Conservation (phyloP, 2,329 filamentous ascomycete species). For the Lomentospora prolificans region DNA sequence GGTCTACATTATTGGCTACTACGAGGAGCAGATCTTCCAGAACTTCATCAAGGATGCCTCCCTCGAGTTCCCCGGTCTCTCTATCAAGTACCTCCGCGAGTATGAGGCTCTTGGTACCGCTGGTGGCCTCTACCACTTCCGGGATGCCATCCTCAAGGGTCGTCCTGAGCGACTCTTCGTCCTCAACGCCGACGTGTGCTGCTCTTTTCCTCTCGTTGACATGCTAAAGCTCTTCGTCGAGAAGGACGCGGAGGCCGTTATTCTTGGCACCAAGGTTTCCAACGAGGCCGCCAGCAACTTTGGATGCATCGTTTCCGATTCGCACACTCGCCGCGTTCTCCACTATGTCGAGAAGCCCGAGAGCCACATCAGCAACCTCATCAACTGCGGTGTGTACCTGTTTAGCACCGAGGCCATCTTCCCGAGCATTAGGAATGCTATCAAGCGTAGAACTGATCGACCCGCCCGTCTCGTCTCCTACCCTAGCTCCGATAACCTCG, state of each 20-base stretch:
- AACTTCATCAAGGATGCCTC: slow-evolving; percentile 93
- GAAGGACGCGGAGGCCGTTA: slow-evolving; percentile 92
- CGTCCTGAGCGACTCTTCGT: slow-evolving; percentile 93
- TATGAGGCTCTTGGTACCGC: slow-evolving; percentile 95
- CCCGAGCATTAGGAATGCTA: slow-evolving; percentile 85
- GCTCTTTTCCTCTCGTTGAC: slow-evolving; percentile 89
- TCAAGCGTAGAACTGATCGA: slow-evolving; percentile 88
- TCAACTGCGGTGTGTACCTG: slow-evolving; percentile 98
- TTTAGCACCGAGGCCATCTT: slow-evolving; percentile 95
- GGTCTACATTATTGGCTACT: slow-evolving; percentile 97
- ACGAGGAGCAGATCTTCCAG: slow-evolving; percentile 92
- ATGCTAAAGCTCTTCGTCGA: slow-evolving; percentile 94
- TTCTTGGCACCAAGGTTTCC: slow-evolving; percentile 82
- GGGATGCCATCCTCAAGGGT: slow-evolving; percentile 95
- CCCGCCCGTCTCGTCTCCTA: slow-evolving; percentile 80
- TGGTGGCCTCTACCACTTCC: slow-evolving; percentile 96
- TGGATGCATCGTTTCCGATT: slow-evolving; percentile 92
- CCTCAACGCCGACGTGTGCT: slow-evolving; percentile 96
- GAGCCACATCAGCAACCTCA: slow-evolving; percentile 92
- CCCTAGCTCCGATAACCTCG: slow-evolving; percentile 88
- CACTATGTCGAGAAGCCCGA: slow-evolving; percentile 99
- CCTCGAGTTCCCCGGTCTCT: slow-evolving; percentile 75
- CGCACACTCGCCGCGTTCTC: slow-evolving; percentile 86
- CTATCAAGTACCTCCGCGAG: slow-evolving; percentile 92
- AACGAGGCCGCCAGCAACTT: slow-evolving; percentile 93